Evolutionary conservation across 306 rosid genomes (phyloP), one percentile per base, ranked within the genome.

Genomic region (Arachis stenosperma): DNA sequence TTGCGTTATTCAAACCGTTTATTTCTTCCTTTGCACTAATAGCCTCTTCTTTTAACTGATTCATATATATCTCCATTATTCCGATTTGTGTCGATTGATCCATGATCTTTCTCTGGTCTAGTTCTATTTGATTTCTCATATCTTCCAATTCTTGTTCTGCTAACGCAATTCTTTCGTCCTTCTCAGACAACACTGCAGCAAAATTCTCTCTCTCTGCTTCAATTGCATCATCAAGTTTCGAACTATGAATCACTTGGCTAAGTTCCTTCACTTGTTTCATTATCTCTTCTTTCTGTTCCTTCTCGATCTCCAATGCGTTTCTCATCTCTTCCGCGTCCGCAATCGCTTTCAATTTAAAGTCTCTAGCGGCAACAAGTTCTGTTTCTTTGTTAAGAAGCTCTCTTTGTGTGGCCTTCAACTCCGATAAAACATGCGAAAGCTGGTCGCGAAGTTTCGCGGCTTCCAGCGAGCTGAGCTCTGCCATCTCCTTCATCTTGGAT

Each of bases 311-410:
- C 13, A 78, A 67, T 0, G 58, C 86, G 6, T n/a, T 54, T 78
- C 85, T 88, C 85, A 81, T 65, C 39, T 58, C 12, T 65, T 87
- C 81, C 9, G 13, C 82, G 47, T 69, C 71, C 17, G 50, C 8
- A 14, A 83, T 42, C 17, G 88, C 86, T 1, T 87, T 70, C 11
- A 73, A 8, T 84, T 88, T 88, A 5, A 81, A 76, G 70, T 86
- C 87, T 80, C 83, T 83, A n/a, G 83, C 81, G 9, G 76, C 75
- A 53, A 53, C 82, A 55, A 90, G 81, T 67, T 90, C 88, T 13
- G 81, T 75, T 79, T 90, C 96, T 77, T 77, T 73, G 55, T 75
- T 73, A 48, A 88, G 84, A 39, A 88, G 80, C 76, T 89, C 89
- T 50, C 46, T 82, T 71, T 86, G 82, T 41, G 81, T 60, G 12